phyloP scores from a whole-genome alignment of 106 monocot species.

The Dioscorea alata region DNA sequence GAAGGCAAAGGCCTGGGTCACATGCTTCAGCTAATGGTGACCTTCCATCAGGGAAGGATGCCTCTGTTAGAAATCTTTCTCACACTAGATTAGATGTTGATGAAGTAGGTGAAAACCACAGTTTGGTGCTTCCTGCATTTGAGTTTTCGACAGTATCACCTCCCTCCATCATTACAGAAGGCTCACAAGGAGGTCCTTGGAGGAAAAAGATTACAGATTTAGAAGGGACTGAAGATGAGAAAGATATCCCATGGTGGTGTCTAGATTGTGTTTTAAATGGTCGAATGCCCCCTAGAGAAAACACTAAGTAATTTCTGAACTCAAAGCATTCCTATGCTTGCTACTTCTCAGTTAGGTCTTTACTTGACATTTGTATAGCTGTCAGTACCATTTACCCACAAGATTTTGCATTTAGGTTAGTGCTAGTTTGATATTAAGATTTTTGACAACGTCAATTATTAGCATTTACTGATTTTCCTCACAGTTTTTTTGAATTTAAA shows the following conservation, averaged over 20 bases:
- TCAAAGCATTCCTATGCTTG: neutral
- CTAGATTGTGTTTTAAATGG: conserved; percentile 76
- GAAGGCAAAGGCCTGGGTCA: conserved; percentile 56
- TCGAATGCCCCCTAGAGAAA: conserved; percentile 69
- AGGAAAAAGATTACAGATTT: conserved; percentile 83
- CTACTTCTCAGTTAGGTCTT: too few relatives aligned
- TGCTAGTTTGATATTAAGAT: too few relatives aligned
- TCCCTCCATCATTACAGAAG: conserved; percentile 93
- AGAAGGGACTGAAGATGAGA: conserved; percentile 90
- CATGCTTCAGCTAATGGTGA: conserved; percentile 56
- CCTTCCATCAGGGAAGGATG: conserved; percentile 41
- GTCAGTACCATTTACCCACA: too few relatives aligned
- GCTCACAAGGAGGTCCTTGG: conserved; percentile 78
- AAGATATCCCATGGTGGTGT: conserved; percentile 93
- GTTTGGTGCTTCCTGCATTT: conserved; percentile 48
- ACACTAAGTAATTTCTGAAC: conserved; percentile 58
- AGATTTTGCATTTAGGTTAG: too few relatives aligned
- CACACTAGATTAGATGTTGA: conserved; percentile 61
- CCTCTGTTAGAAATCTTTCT: conserved; percentile 38
- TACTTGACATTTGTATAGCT: too few relatives aligned
- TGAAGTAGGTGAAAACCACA: conserved; percentile 49
- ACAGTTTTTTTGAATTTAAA: too few relatives aligned
- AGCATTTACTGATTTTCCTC: too few relatives aligned
- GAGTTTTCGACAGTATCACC: conserved; percentile 73
- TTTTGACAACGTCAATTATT: too few relatives aligned